phyloP scores from a whole-genome alignment of 2,329 filamentous ascomycete genomes.

The Penicillium sp. region DNA sequence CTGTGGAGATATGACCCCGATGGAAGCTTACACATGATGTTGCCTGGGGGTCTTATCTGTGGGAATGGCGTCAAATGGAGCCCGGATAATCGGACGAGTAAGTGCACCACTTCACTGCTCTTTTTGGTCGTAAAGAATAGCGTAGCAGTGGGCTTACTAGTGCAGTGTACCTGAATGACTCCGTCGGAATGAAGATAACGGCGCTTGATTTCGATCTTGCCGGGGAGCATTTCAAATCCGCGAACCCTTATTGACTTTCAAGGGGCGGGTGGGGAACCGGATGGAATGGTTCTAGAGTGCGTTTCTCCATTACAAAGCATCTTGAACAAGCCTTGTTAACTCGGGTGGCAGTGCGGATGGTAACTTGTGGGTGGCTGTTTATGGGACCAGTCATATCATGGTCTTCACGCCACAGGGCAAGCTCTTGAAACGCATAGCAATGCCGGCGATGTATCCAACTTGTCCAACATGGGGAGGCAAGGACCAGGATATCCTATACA shows the following conservation, averaged over 20 bases:
- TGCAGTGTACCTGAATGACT: constrained; percentile 39
- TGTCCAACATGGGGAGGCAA: constrained; percentile 11
- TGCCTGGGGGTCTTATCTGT: constrained; percentile 3
- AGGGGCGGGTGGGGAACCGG: constrained; percentile 32
- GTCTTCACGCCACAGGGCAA: constrained; percentile 7
- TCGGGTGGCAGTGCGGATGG: constrained; percentile 16
- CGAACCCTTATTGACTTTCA: constrained; percentile 29
- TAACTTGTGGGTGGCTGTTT: constrained; percentile 13
- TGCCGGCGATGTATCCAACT: constrained; percentile 6
- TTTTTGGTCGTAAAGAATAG: not conserved
- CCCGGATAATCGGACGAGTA: constrained; percentile 25
- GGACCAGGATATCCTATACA: constrained; percentile 2
- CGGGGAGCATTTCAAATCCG: constrained; percentile 32
- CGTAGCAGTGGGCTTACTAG: not conserved
- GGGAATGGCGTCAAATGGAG: constrained; percentile 9
- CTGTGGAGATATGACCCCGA: constrained; percentile 24
- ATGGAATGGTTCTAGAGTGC: constrained; percentile 43
- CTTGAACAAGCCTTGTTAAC: not conserved
- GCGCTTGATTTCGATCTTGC: constrained; percentile 37
- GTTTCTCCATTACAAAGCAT: not conserved
- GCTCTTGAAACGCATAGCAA: not conserved
- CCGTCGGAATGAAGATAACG: constrained; percentile 31
- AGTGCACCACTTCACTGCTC: not conserved
- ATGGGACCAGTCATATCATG: constrained; percentile 7
- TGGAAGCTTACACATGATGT: constrained; percentile 26